Base-by-base conservation (phyloP, 129 eudicot genomes). In the Glebionis coronaria region DNA sequence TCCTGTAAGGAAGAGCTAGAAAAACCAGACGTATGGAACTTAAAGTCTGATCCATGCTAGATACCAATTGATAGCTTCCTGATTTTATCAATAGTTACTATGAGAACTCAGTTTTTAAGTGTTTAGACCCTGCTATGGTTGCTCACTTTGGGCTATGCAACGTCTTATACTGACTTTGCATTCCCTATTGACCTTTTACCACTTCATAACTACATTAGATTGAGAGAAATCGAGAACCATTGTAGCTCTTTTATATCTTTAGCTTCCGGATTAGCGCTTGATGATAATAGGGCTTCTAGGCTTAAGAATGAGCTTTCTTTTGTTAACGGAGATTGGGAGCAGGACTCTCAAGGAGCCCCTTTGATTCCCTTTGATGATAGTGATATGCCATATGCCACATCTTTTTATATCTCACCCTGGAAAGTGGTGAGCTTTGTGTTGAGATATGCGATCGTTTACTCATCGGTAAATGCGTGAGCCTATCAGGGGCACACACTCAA, bases 311-410 rank as follows among this genome's bases (percentile, higher is more conserved):
- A 73, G 54, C 83, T 82, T 61, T 78, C 78, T 58, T 82, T 82
- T 73, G 69, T 62, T 47, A 63, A 78, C 51, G 86, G 80, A 16
- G 83, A 82, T 63, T 78, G 83, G 83, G 71, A 73, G 44, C 83
- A 82, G 72, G 80, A 73, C 31, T 29, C 58, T 46, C 61, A 56
- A 64, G 73, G 74, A 59, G 61, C 86, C 44, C 53, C 86, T 53
- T 60, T 82, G 50, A 68, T 82, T 75, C 86, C 83, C 23, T 82
- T 78, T 40, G 76, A 74, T 65, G 83, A 73, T 21, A 79, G 73
- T 3, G 79, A 79, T 56, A 68, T 63, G 76, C 71, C 79, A 10
- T 9, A 62, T 18, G 59, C 56, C 55, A 35, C 19, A 3, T 35
- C 72, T 12, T 38, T 68, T 1, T 44, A 23, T 58, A 73, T 56